phyloP scores from a whole-genome alignment of 176 grass and related monocot genomes.

The Musa acuminata region DNA sequence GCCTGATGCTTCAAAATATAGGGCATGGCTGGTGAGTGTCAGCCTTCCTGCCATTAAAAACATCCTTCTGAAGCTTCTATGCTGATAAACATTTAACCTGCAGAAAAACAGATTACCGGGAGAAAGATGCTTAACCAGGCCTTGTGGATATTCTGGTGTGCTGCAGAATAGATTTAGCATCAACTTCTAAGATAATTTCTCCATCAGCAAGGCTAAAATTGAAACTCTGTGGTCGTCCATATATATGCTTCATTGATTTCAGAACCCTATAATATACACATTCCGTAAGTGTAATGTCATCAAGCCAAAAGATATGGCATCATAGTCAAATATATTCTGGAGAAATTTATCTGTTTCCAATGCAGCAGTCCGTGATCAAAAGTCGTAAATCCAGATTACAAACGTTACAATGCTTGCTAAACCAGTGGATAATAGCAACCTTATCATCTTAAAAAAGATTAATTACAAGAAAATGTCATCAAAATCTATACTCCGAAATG shows the following conservation, averaged over 20 bases:
- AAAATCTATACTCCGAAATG: not conserved
- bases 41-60: slow-evolving; percentile 65
- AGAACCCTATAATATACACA: slow-evolving; percentile 38
- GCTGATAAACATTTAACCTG: slow-evolving; percentile 10
- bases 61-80: slow-evolving; percentile 20
- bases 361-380: not conserved
- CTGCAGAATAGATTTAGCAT: slow-evolving; percentile 73
- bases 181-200: slow-evolving; percentile 70
- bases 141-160: slow-evolving; percentile 72
- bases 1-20: slow-evolving; percentile 83
- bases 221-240: slow-evolving; percentile 28
- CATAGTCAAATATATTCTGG: not conserved
- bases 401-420: not conserved
- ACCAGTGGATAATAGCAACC: not conserved
- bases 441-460: not conserved
- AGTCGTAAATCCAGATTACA: not conserved
- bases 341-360: not conserved
- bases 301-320: not conserved
- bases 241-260: slow-evolving; percentile 34
- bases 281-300: not conserved
- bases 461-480: not conserved
- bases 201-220: slow-evolving; percentile 40
- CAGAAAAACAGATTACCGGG: slow-evolving; percentile 48
- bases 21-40: slow-evolving; percentile 71
- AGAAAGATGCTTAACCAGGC: slow-evolving; percentile 81